Base-by-base conservation (phyloP, 768 basidiomycete species). In the Rhodotorula babjevae region DNA sequence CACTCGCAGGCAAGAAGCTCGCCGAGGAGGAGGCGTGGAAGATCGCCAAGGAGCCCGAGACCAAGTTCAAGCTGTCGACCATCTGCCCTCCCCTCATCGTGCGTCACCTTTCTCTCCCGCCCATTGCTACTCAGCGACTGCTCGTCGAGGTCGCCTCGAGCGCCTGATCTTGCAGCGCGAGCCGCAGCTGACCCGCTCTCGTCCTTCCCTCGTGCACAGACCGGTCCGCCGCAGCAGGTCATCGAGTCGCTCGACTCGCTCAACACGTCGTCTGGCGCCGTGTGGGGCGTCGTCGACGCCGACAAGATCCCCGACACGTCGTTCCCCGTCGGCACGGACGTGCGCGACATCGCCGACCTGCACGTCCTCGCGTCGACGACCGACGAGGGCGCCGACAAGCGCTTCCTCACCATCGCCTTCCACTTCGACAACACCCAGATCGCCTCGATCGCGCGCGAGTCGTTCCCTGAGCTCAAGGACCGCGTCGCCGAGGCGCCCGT, bases 1-100 rank as follows among this genome's bases (percentile, higher is more conserved):
- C 33, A 0, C 21, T 23, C 31, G 86, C 87, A 8, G 86, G 86
- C 21, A 90, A 91, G 82, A 84, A 82, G 11, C 80, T 89, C 2
- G 87, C 88, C 0, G 90, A 91, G 80, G 83, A 82, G 81, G 84
- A 84, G 47, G 86, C 86, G 6, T 87, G 87, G 86, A 81, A 81
- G 15, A 84, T 84, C 72, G 79, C 83, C n/a, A 67, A 72, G 40
- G 79, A 84, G 53, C 71, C 84, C 55, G 80, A 86, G 72, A 84
- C 85, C 66, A 63, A 71, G 52, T 71, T 56, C 56, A 18, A 49
- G 31, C 65, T 65, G 6, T 61, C 36, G 19, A 21, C 31, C 21
- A 14, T 69, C 33, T 63, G 61, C 36, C 72, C 72, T 25, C 67
- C 72, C n/a, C 23, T 73, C 33, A n/a, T 68, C 27, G 27, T 55